phyloP scores from a whole-genome alignment of 768 basidiomycete species.

The Termitomyces titanicus region DNA sequence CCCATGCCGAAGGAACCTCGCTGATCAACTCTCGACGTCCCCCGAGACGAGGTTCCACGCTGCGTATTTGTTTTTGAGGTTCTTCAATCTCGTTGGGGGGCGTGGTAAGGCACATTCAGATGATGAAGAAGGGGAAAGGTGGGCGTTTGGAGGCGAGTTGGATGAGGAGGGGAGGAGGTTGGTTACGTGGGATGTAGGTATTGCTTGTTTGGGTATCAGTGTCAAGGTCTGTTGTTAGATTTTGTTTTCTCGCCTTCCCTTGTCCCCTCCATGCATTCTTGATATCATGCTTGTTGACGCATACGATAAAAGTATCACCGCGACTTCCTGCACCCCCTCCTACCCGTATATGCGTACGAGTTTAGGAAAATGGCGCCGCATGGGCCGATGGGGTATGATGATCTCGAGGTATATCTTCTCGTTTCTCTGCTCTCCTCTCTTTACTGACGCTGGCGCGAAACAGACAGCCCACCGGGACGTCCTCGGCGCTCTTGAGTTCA shows the following conservation, averaged over 20 bases:
- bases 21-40: conserved; percentile 51
- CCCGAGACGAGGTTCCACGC: conserved; percentile 66
- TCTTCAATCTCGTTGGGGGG: conserved; percentile 38
- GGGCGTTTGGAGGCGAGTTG: conserved; percentile 4
- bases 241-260: background rate
- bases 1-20: conserved; percentile 28
- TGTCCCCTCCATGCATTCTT: background rate
- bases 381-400: conserved; percentile 32
- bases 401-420: conserved; percentile 45
- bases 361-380: conserved; percentile 46
- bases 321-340: conserved; percentile 55
- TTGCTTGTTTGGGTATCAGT: conserved; percentile 57
- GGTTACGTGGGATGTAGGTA: conserved; percentile 53
- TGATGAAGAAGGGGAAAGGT: background rate
- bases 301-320: conserved; percentile 49
- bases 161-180: conserved; percentile 27
- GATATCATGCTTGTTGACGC: background rate
- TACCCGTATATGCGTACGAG: conserved; percentile 47
- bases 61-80: conserved; percentile 54
- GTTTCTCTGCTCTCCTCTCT: background rate
- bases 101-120: background rate
- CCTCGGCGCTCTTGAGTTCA: conserved; percentile 41
- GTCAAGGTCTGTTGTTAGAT: conserved; percentile 44
- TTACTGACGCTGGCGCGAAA: background rate
- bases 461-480: conserved; percentile 58